A percentile compares a stretch with the other conserved stretches of the same genome.
Conservation (phyloP, 192 early-diverging fungal genomes). For the Allomyces macrogynus region DNA sequence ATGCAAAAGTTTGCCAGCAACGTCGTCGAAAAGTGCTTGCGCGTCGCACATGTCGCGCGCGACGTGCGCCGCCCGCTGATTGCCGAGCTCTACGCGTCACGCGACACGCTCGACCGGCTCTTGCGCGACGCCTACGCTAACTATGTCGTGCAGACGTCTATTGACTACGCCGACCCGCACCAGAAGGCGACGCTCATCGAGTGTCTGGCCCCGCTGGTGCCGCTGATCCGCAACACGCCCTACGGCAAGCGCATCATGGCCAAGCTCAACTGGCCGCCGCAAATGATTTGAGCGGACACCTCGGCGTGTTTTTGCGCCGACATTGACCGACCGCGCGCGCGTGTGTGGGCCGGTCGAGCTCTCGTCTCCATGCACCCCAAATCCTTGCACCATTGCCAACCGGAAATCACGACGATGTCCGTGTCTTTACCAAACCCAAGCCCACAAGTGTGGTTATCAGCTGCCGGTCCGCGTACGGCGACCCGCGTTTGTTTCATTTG, state of each 20-base stretch:
- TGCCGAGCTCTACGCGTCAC: slow-evolving; percentile 29
- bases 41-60: slow-evolving; percentile 35
- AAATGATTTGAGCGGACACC: slow-evolving; percentile 4
- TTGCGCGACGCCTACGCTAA: slow-evolving; percentile 74
- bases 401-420: neutral
- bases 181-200: slow-evolving; percentile 37
- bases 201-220: slow-evolving; percentile 54
- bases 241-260: slow-evolving; percentile 73
- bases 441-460: too few relatives aligned
- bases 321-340: neutral
- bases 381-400: neutral
- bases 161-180: neutral
- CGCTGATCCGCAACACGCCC: slow-evolving; percentile 63
- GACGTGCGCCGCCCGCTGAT: slow-evolving; percentile 48
- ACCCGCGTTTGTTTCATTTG: too few relatives aligned
- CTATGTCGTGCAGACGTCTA: slow-evolving; percentile 64
- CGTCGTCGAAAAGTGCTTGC: slow-evolving; percentile 85
- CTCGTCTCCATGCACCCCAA: neutral
- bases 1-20: slow-evolving; percentile 84
- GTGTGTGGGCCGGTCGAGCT: neutral
- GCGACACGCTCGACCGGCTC: slow-evolving; percentile 57
- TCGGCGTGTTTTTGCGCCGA: neutral
- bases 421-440: neutral
- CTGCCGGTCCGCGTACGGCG: neutral
- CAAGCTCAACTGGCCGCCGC: slow-evolving; percentile 47